These are phyloP conservation scores for Clavulina sp. DNA, from an alignment of 768 basidiomycete species.

Conservation along the genomic window DNA sequence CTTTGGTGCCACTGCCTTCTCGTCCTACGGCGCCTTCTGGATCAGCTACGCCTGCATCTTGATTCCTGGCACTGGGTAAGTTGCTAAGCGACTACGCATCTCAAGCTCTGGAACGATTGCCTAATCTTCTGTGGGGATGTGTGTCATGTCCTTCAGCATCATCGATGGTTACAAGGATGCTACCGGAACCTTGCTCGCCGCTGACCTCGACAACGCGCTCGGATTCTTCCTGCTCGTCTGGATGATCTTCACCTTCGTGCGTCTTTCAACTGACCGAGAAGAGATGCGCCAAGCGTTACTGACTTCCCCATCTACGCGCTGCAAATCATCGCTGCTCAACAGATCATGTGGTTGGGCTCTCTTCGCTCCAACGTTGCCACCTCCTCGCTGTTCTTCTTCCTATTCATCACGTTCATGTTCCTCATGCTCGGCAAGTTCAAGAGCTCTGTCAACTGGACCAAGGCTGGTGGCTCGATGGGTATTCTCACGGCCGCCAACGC, in stretches of 20 bases:
- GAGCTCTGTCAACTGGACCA: slow-evolving; percentile 12
- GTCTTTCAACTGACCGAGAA: neutral
- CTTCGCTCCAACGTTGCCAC: slow-evolving; percentile 34
- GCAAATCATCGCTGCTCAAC: neutral
- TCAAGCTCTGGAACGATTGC: neutral
- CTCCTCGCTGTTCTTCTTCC: slow-evolving; percentile 32
- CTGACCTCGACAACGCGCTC: neutral
- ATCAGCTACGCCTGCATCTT: slow-evolving; percentile 32
- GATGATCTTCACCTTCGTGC: slow-evolving; percentile 39
- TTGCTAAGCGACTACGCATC: too few relatives aligned
- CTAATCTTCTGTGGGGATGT: neutral
- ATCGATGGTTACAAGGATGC: neutral
- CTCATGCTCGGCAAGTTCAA: slow-evolving; percentile 27
- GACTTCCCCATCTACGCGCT: neutral
- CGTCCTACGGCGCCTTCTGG: slow-evolving; percentile 21
- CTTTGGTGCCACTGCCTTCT: slow-evolving; percentile 2
- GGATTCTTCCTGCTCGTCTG: slow-evolving; percentile 34
- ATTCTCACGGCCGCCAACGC: slow-evolving; percentile 19
- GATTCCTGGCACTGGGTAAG: slow-evolving; percentile 43
- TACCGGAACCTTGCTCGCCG: too few relatives aligned
- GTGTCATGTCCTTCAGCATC: neutral
- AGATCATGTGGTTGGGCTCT: slow-evolving; percentile 11
- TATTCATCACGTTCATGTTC: slow-evolving; percentile 36
- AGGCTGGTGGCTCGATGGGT: slow-evolving; percentile 21
- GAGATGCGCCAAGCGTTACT: too few relatives aligned